Conservation (phyloP, 345 rosid genomes). For the Arabis hirsuta region DNA sequence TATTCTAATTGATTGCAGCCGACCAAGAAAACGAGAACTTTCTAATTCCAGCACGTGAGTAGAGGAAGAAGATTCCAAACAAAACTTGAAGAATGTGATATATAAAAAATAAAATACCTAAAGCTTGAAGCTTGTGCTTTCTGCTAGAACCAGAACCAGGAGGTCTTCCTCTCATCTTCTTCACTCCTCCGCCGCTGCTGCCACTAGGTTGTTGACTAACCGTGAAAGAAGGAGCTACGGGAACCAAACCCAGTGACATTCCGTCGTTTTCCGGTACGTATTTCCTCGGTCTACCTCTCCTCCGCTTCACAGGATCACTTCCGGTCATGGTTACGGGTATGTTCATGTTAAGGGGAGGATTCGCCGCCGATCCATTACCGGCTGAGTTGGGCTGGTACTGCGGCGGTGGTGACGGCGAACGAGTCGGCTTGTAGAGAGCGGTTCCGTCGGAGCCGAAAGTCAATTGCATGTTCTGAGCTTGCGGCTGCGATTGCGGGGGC, state of each 20-base stretch:
- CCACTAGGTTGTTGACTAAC: constrained; percentile 45
- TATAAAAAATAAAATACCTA: constrained; percentile 48
- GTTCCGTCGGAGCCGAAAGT: constrained; percentile 16
- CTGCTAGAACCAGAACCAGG: constrained; percentile 63
- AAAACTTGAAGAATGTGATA: not conserved
- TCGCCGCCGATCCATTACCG: not conserved
- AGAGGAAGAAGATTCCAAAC: constrained; percentile 25
- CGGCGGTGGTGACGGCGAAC: constrained; percentile 16
- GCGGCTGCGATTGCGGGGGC: not conserved
- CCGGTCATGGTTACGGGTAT: constrained; percentile 47
- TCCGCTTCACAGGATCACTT: constrained; percentile 59
- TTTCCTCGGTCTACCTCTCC: constrained; percentile 89
- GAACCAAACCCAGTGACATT: constrained; percentile 66
- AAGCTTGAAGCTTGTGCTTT: constrained; percentile 63
- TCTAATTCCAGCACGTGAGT: constrained; percentile 32
- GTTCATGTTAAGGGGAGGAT: constrained; percentile 49
- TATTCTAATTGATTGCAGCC: constrained; percentile 39
- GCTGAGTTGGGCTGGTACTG: constrained; percentile 26
- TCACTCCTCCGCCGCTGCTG: constrained; percentile 55
- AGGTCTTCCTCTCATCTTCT: constrained; percentile 61
- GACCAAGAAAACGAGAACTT: constrained; percentile 21
- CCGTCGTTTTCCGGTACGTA: constrained; percentile 63
- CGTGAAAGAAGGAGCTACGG: constrained; percentile 47
- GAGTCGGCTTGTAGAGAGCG: constrained; percentile 32
- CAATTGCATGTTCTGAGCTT: constrained; percentile 35